Percentiles rank a stretch among this genome's conserved stretches.
phyloP scores from a whole-genome alignment of 2,329 filamentous ascomycete species.

The Colletotrichum sublineola region DNA sequence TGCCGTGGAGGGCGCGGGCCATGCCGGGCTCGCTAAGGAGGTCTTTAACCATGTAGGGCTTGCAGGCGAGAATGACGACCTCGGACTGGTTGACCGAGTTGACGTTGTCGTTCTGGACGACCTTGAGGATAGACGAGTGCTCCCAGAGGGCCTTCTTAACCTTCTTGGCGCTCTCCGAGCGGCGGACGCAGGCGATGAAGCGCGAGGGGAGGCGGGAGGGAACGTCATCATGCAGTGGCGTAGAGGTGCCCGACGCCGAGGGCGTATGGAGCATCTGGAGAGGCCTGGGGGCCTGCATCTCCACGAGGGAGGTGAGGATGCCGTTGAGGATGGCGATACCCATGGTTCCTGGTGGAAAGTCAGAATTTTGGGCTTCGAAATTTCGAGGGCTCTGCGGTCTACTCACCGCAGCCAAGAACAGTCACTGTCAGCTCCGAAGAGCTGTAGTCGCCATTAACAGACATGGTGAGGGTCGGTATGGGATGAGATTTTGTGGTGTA shows the following conservation, averaged over 20 bases:
- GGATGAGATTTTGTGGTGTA: constrained; percentile 20
- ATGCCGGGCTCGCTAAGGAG: constrained; percentile 78
- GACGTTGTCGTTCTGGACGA: constrained; percentile 80
- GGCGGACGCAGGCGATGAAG: constrained; percentile 86
- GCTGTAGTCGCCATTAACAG: constrained; percentile 53
- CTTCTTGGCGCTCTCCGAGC: constrained; percentile 75
- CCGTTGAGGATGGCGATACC: constrained; percentile 87
- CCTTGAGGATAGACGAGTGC: constrained; percentile 72
- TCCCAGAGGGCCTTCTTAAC: constrained; percentile 75
- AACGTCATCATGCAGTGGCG: constrained; percentile 58
- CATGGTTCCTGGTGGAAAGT: constrained; percentile 74
- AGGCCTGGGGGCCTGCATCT: constrained; percentile 60
- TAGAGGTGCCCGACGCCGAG: constrained; percentile 55
- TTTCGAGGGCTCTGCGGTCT: background rate
- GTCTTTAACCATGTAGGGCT: constrained; percentile 79
- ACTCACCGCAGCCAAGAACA: constrained; percentile 83
- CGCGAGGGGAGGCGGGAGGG: constrained; percentile 74
- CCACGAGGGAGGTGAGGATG: constrained; percentile 78
- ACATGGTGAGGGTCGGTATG: constrained; percentile 44
- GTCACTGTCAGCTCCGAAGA: constrained; percentile 76
- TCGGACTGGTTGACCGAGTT: constrained; percentile 76
- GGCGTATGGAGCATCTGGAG: constrained; percentile 54
- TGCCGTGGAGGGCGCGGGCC: constrained; percentile 79
- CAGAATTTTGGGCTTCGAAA: constrained; percentile 16
- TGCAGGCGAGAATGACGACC: constrained; percentile 83